Percentiles rank a stretch among this genome's conserved stretches.
These are phyloP conservation scores for Fusarium algeriense DNA, from an alignment of 2,329 filamentous ascomycete genomes.

Conservation along the genomic window DNA sequence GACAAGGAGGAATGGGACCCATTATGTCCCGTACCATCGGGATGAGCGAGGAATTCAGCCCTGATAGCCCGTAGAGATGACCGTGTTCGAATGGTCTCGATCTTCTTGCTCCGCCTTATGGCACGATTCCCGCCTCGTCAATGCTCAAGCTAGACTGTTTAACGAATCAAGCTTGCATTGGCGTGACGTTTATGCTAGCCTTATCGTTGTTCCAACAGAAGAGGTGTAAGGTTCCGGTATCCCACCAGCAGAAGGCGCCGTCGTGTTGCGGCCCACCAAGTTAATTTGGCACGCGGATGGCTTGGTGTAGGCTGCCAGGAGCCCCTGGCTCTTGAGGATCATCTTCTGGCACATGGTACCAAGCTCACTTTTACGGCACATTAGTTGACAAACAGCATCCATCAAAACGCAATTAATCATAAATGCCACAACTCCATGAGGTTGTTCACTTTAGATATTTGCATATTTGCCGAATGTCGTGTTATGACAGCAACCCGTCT, in stretches of 20 bases:
- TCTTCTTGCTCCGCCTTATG: constrained; percentile 46
- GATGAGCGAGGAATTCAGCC: constrained; percentile 41
- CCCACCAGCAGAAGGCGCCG: constrained; percentile 39
- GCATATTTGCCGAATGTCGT: neutral
- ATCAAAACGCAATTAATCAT: neutral
- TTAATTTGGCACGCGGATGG: constrained; percentile 48
- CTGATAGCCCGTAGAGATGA: constrained; percentile 28
- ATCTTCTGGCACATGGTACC: constrained; percentile 41
- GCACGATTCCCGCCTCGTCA: constrained; percentile 45
- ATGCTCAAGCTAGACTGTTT: constrained; percentile 36
- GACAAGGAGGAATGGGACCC: constrained; percentile 41
- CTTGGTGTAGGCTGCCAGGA: constrained; percentile 40
- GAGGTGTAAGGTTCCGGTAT: constrained; percentile 23
- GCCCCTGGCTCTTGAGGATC: constrained; percentile 41
- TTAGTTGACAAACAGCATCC: neutral
- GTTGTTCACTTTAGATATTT: neutral
- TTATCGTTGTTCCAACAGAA: constrained; percentile 34
- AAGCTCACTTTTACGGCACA: constrained; percentile 29
- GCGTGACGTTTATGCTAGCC: constrained; percentile 45
- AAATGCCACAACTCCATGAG: neutral
- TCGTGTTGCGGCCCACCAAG: constrained; percentile 29
- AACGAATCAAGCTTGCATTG: constrained; percentile 42
- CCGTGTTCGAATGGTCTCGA: constrained; percentile 46
- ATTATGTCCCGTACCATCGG: constrained; percentile 45
- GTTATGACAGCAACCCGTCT: neutral